phyloP scores from a whole-genome alignment of 2,329 filamentous ascomycete species.

The Aspergillus fructus region DNA sequence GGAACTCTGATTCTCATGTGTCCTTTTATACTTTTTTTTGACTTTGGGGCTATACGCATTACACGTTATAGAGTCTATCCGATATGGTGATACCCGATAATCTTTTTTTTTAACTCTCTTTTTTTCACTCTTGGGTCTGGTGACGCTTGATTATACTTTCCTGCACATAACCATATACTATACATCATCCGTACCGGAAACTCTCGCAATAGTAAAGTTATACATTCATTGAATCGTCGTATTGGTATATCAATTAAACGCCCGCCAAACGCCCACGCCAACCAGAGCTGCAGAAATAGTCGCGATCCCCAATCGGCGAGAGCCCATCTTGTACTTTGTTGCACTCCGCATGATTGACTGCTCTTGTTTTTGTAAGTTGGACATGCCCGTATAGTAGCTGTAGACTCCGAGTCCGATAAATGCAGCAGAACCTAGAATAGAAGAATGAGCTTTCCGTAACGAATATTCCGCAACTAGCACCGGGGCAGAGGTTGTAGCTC shows the following conservation, averaged over 20 bases:
- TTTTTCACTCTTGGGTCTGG: not conserved
- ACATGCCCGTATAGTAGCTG: constrained; percentile 73
- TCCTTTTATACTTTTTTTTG: constrained; percentile 8
- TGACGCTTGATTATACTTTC: constrained; percentile 7
- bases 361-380: constrained; percentile 67
- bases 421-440: constrained; percentile 63
- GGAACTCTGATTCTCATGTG: not conserved
- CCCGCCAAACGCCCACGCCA: constrained; percentile 69
- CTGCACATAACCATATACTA: constrained; percentile 9
- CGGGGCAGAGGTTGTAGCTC: not conserved
- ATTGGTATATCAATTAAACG: constrained; percentile 52
- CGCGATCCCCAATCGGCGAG: constrained; percentile 65
- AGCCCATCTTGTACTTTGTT: constrained; percentile 70
- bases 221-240: not conserved
- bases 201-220: not conserved
- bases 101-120: constrained; percentile 16
- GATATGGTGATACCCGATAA: constrained; percentile 37
- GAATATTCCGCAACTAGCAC: not conserved
- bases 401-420: constrained; percentile 75
- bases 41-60: constrained; percentile 21
- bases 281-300: constrained; percentile 66
- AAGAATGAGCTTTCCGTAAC: not conserved
- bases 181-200: not conserved
- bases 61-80: constrained; percentile 36
- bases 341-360: constrained; percentile 64